These are phyloP conservation scores for Didymella pomorum DNA, from an alignment of 2,329 filamentous ascomycete species.

Conservation along the genomic window DNA sequence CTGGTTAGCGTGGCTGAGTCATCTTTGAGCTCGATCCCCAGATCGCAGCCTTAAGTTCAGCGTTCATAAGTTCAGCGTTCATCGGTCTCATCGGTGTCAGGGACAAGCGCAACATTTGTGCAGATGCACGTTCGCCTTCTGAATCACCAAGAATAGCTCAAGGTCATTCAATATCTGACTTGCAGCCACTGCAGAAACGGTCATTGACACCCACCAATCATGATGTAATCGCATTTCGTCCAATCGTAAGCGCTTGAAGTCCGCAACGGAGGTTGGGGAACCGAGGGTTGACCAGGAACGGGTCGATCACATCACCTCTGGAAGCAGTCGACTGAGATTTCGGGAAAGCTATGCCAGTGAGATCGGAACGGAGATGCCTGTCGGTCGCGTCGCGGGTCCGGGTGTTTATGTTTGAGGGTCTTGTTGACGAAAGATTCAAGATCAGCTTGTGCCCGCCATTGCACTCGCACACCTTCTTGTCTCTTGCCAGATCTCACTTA, in stretches of 20 bases:
- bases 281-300: slow-evolving; percentile 15
- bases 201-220: slow-evolving; percentile 6
- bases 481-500: background rate
- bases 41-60: background rate
- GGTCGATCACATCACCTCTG: slow-evolving; percentile 11
- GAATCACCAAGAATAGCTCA: background rate
- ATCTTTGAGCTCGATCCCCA: background rate
- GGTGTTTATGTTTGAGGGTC: slow-evolving; percentile 15
- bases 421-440: slow-evolving; percentile 16
- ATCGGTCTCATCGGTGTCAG: background rate
- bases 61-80: background rate
- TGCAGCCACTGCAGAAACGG: background rate
- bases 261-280: slow-evolving; percentile 23
- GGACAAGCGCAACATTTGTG: background rate
- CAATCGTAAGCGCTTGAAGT: slow-evolving; percentile 12
- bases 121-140: background rate
- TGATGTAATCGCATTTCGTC: slow-evolving; percentile 9
- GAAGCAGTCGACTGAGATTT: slow-evolving; percentile 11
- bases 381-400: slow-evolving; percentile 16
- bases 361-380: slow-evolving; percentile 18
- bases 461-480: background rate
- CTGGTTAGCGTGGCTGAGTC: background rate
- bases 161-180: background rate
- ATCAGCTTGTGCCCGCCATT: slow-evolving; percentile 2
- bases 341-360: slow-evolving; percentile 12